Percentiles rank a stretch among this genome's conserved stretches.
These are phyloP conservation scores for Daldinia vernicosa DNA, from an alignment of 495 filamentous ascomycete genomes.

Conservation along the genomic window DNA sequence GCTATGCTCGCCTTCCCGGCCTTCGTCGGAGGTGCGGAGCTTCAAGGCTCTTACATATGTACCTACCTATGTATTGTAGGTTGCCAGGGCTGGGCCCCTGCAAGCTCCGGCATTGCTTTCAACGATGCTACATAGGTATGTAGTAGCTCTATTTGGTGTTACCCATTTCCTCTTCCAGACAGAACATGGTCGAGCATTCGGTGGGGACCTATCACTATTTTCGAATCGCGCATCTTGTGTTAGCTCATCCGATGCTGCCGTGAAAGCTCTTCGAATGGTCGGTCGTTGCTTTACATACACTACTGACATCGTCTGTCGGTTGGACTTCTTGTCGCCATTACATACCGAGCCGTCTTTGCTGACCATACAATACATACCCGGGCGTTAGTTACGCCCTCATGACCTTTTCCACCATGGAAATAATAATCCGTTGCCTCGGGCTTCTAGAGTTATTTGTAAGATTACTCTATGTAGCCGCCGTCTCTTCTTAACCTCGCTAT, in stretches of 20 bases:
- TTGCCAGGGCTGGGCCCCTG: constrained; percentile 11
- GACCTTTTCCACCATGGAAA: background rate
- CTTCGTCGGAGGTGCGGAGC: constrained; percentile 26
- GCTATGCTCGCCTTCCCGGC: constrained; percentile 26
- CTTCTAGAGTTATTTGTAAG: constrained; percentile 23
- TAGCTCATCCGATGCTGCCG: constrained; percentile 44
- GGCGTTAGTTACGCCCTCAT: constrained; percentile 21
- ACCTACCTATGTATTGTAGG: too few relatives aligned
- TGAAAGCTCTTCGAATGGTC: constrained; percentile 11
- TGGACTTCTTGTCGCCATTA: constrained; percentile 19
- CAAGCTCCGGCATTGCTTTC: constrained; percentile 40
- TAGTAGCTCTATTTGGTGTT: constrained; percentile 24
- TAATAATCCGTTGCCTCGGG: constrained; percentile 8
- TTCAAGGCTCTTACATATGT: constrained; percentile 9
- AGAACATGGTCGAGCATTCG: constrained; percentile 40
- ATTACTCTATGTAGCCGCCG: background rate
- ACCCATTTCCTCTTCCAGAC: constrained; percentile 24
- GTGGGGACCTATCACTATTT: constrained; percentile 27
- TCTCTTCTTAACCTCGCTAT: background rate
- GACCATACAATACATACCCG: constrained; percentile 24
- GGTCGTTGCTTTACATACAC: constrained; percentile 11
- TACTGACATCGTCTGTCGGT: background rate
- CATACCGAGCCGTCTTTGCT: constrained; percentile 28
- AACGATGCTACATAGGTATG: too few relatives aligned
- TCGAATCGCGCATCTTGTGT: constrained; percentile 21